Evolutionary conservation across 164 flowering plant species (phyloP).

Genomic region (Sextonia rubra): DNA sequence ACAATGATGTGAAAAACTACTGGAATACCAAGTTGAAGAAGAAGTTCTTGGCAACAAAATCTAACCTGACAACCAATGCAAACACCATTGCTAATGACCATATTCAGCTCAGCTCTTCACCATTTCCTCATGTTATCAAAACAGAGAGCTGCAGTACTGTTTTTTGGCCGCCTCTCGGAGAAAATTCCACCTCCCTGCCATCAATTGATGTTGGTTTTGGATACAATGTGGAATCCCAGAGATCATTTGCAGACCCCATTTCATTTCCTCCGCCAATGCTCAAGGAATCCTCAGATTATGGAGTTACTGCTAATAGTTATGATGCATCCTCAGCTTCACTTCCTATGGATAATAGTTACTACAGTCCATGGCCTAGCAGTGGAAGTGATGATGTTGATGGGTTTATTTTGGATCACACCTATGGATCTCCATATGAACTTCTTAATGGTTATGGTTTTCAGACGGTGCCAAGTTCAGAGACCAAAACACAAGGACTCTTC

Average conservation of each 20-base stretch:
- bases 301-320: background rate
- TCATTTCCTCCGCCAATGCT: background rate
- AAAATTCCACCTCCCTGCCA: background rate
- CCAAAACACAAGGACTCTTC: constrained; percentile 7
- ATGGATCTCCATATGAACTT: background rate
- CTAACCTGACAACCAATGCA: background rate
- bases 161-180: too few species aligned
- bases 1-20: constrained; percentile 7
- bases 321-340: background rate
- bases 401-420: background rate
- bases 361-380: background rate
- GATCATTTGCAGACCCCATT: background rate
- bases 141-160: background rate
- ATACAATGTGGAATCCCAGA: background rate
- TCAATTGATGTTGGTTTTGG: constrained; percentile 4
- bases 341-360: background rate
- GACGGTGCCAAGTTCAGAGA: background rate
- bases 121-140: background rate
- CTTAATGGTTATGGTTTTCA: background rate
- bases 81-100: background rate
- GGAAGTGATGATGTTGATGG: constrained; percentile 1
- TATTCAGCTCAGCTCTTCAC: background rate
- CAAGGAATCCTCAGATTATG: background rate
- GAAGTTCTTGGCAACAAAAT: background rate
- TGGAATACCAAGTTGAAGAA: constrained; percentile 9